These are phyloP conservation scores for Rugonectria rugulosa DNA, from an alignment of 2,329 filamentous ascomycete genomes.

Conservation along the genomic window DNA sequence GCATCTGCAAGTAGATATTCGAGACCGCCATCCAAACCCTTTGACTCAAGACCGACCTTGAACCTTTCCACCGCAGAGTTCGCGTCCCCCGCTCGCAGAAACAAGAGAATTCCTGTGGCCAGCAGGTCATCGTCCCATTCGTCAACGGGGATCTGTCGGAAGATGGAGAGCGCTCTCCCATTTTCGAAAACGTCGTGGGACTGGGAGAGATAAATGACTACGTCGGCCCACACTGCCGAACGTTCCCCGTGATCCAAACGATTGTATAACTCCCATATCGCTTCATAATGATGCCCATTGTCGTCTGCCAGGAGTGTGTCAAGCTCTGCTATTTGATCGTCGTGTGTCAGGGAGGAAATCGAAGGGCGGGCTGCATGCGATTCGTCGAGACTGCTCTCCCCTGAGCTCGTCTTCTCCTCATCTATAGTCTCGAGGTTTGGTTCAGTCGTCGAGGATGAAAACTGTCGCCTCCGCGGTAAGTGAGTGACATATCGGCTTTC, in stretches of 20 bases:
- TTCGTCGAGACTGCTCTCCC: not conserved
- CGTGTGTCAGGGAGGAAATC: not conserved
- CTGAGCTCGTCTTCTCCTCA: not conserved
- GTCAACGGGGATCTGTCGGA: conserved; percentile 46
- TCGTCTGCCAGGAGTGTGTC: conserved; percentile 35
- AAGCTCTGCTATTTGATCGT: conserved; percentile 4
- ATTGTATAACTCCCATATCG: conserved; percentile 54
- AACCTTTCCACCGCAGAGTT: conserved; percentile 51
- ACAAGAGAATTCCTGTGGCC: conserved; percentile 50
- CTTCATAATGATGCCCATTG: conserved; percentile 44
- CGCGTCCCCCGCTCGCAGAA: conserved; percentile 50
- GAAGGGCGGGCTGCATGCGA: not conserved
- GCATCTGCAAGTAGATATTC: conserved; percentile 53
- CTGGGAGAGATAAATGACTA: conserved; percentile 53
- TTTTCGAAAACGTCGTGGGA: conserved; percentile 54
- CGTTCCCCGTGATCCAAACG: conserved; percentile 45
- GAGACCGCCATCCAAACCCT: conserved; percentile 48
- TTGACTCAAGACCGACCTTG: conserved; percentile 45
- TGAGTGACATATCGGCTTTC: conserved; percentile 20
- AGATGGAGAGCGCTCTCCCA: conserved; percentile 54
- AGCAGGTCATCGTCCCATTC: conserved; percentile 53
- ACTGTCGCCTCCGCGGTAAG: conserved; percentile 36
- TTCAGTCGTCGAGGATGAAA: conserved; percentile 35
- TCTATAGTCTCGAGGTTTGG: conserved; percentile 2
- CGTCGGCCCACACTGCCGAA: conserved; percentile 37